Conservation (phyloP, 371 early-diverging fungal species). For the Thermomucor indicae-seudaticae region DNA sequence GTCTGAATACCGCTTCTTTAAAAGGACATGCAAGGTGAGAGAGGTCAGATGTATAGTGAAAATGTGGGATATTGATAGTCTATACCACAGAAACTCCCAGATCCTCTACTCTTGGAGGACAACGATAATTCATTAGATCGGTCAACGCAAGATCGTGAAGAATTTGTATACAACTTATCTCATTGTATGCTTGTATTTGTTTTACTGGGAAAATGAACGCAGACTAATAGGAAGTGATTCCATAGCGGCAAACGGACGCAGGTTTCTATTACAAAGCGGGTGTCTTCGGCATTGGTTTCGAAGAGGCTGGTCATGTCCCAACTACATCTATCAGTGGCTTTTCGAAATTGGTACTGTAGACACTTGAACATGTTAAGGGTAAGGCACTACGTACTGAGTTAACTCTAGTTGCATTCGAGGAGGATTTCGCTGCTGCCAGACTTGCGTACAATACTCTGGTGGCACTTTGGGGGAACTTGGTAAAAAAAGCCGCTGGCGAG, state of each 20-base stretch:
- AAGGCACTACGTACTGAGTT: not conserved
- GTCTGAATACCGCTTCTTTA: conserved; percentile 4
- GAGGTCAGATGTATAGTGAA: not conserved
- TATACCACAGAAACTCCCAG: not conserved
- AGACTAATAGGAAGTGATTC: not conserved
- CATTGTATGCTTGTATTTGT: not conserved
- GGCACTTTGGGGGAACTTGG: conserved; percentile 25
- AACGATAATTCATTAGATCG: not conserved
- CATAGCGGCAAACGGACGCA: conserved; percentile 18
- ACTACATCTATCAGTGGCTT: conserved; percentile 36
- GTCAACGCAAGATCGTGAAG: conserved; percentile 3
- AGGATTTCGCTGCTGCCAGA: conserved; percentile 18
- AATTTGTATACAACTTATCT: conserved; percentile 9
- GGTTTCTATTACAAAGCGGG: conserved; percentile 21
- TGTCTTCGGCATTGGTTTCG: conserved; percentile 27
- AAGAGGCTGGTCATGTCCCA: conserved; percentile 33
- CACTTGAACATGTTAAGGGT: not conserved
- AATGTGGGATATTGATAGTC: not conserved
- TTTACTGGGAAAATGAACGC: not conserved
- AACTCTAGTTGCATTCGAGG: conserved; percentile 27
- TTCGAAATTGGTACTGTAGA: conserved; percentile 31
- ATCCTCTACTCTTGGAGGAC: conserved; percentile 12
- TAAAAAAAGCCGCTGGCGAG: not conserved
- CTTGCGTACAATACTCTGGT: conserved; percentile 26
- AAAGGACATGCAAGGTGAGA: conserved; percentile 10